Base-by-base conservation (phyloP, 306 rosid species). In the Herpetospermum pedunculosum region DNA sequence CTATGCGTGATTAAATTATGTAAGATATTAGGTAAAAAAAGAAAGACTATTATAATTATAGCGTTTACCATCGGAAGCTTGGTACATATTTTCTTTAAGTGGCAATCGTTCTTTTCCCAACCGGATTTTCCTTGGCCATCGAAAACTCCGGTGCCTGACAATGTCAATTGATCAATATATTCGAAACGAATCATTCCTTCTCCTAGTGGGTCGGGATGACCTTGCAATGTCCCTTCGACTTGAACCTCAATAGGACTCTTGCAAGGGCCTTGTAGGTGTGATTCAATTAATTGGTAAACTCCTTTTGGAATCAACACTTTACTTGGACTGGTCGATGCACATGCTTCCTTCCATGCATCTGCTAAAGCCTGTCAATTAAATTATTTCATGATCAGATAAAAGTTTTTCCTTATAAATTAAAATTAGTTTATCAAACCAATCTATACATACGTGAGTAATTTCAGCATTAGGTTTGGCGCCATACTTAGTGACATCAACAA, bases 271-370 rank as follows among this genome's bases (percentile, higher is more conserved):
- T 6, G 9, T 83, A 28, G 1, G 0, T 41, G 13, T n/a, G 75
- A 60, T 7, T 25, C 46, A 15, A 29, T 29, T 35, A 83, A 6
- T 0, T 19, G 50, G 70, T 14, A 83, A 16, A 32, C 72, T 19
- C 82, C 82, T 16, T 25, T 29, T 6, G 80, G 81, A 35, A 80
- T 6, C 21, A 75, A 13, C 26, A 85, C 19, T 71, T 26, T 74
- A 4, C 79, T 62, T 1, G 75, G 21, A 10, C 14, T 28, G 1
- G 46, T 5, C 2, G 84, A 32, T 13, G 77, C 80, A 25, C 87
- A 83, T 18, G 87, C 90, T 0, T 49, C 76, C n/a, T 28, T 77
- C 87, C 85, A 86, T n/a, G 85, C 84, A 1, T 75, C 69, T 32
- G 57, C 26, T 29, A 83, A 12, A 37, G 77, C 77, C 79, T 80